Base-by-base conservation (phyloP, 371 early-diverging fungal species). In the Rozella allomycis region DNA sequence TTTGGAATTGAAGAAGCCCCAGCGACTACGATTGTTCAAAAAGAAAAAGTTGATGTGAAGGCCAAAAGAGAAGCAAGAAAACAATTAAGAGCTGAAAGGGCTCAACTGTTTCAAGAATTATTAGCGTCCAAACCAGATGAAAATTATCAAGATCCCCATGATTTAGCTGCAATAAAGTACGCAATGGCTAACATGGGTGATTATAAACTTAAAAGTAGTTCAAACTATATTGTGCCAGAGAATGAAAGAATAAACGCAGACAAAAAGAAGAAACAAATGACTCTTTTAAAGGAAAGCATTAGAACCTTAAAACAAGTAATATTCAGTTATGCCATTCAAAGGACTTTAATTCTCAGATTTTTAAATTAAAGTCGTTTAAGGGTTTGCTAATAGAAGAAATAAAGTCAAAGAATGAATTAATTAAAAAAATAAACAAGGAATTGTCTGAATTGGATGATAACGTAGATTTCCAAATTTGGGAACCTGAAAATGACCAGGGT, bases 161-260 rank as follows among this genome's bases (percentile, higher is more conserved):
- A 66, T 30, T 48, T 58, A 13, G 55, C 57, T 0, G 53, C 55
- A 4, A 66, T 66, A 25, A 36, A 55, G 20, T 52, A 52, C 29
- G 66, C 66, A 1, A 52, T 58, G 22, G 35, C 35, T 12, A 42
- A 58, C 35, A 60, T 66, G 55, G 66, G 66, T 16, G 66, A 66
- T 31, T 66, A 55, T 41, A 61, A 60, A 39, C 47, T 66, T n/a
- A 66, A 66, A 37, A 53, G 56, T 5, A 51, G 53, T 10, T 54
- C 50, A 13, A 56, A 61, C 14, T 66, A 66, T 37, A 56, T 60
- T 41, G 66, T 62, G 1, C 60, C 66, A 10, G 66, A 63, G 22
- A 52, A 49, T 31, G 66, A 66, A 33, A 33, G 63, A 7, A 52
- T 62, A 17, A 58, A 66, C 31, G 66, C 60, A 7, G 66, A 66